phyloP scores from a whole-genome alignment of 2,329 filamentous ascomycete species.

The Paraphoma sp. region DNA sequence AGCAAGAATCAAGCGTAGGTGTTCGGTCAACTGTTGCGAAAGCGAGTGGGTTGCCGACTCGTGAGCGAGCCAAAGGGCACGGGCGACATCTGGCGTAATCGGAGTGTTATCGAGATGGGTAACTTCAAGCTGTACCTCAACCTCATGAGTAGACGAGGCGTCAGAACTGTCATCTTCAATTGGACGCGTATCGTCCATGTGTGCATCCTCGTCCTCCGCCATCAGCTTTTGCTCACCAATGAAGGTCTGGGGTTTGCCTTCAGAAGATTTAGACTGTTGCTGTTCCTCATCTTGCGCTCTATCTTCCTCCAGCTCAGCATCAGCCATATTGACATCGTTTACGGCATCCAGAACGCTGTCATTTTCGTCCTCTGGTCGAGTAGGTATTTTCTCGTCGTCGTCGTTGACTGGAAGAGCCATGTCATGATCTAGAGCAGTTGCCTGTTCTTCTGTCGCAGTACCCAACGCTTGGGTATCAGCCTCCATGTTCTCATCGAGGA shows the following conservation, averaged over 20 bases:
- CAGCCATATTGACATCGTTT: conserved; percentile 54
- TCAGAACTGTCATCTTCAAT: conserved; percentile 47
- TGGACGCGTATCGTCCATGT: conserved; percentile 45
- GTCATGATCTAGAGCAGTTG: conserved; percentile 81
- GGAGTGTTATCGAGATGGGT: conserved; percentile 66
- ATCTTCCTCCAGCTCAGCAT: conserved; percentile 39
- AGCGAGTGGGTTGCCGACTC: conserved; percentile 84
- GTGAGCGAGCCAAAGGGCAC: conserved; percentile 83
- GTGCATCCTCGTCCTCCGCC: conserved; percentile 41
- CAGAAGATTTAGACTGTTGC: conserved; percentile 33
- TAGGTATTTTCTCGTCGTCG: conserved; percentile 52
- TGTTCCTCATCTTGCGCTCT: conserved; percentile 34
- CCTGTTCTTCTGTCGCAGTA: conserved; percentile 85
- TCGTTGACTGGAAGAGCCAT: conserved; percentile 78
- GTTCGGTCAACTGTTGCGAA: conserved; percentile 88
- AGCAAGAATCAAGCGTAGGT: conserved; percentile 92
- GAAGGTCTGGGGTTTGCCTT: conserved; percentile 51
- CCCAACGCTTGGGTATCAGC: conserved; percentile 93
- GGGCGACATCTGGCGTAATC: conserved; percentile 63
- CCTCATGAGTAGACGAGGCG: conserved; percentile 48
- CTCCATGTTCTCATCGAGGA: conserved; percentile 80
- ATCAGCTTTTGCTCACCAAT: conserved; percentile 52
- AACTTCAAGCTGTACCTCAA: conserved; percentile 69
- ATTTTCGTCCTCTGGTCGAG: conserved; percentile 39
- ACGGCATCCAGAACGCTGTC: conserved; percentile 42